These are phyloP conservation scores for Aureobasidium zeae DNA, from an alignment of 2,329 filamentous ascomycete genomes.

Conservation along the genomic window DNA sequence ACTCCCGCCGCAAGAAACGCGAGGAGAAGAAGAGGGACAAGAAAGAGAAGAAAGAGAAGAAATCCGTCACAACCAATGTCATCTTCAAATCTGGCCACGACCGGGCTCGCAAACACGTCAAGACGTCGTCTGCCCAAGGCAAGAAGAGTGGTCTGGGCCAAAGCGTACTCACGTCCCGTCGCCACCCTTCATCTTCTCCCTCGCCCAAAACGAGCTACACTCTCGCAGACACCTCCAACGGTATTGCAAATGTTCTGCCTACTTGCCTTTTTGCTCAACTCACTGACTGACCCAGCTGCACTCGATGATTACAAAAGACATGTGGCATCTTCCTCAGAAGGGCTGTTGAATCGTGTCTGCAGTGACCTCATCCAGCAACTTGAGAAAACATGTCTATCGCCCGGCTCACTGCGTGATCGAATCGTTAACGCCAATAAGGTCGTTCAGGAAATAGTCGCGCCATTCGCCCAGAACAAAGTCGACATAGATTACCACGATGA, in stretches of 20 bases:
- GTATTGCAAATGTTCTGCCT: slow-evolving; percentile 5
- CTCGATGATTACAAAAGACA: slow-evolving; percentile 16
- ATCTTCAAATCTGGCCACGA: slow-evolving; percentile 2
- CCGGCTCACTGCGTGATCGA: slow-evolving; percentile 18
- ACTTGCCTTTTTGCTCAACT: too few species aligned
- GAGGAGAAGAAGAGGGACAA: too few species aligned
- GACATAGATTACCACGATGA: slow-evolving; percentile 12
- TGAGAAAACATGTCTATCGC: slow-evolving; percentile 18
- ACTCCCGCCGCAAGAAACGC: too few species aligned
- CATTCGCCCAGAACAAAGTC: slow-evolving; percentile 21
- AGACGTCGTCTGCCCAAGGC: background rate
- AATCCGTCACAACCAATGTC: slow-evolving; percentile 8
- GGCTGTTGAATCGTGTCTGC: slow-evolving; percentile 14
- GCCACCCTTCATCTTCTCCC: slow-evolving; percentile 1
- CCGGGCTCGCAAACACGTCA: slow-evolving; percentile 1
- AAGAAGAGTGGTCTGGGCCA: slow-evolving; percentile 2
- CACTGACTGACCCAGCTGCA: too few species aligned
- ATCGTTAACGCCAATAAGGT: slow-evolving; percentile 17
- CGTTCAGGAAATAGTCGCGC: slow-evolving; percentile 15
- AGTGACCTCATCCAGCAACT: slow-evolving; percentile 19
- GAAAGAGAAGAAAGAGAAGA: slow-evolving; percentile 9
- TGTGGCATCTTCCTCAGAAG: slow-evolving; percentile 4
- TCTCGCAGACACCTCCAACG: slow-evolving; percentile 10
- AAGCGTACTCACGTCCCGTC: background rate
- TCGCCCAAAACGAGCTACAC: slow-evolving; percentile 12